phyloP scores from a whole-genome alignment of 1,284 basidiomycete species.

The Malassezia equina region DNA sequence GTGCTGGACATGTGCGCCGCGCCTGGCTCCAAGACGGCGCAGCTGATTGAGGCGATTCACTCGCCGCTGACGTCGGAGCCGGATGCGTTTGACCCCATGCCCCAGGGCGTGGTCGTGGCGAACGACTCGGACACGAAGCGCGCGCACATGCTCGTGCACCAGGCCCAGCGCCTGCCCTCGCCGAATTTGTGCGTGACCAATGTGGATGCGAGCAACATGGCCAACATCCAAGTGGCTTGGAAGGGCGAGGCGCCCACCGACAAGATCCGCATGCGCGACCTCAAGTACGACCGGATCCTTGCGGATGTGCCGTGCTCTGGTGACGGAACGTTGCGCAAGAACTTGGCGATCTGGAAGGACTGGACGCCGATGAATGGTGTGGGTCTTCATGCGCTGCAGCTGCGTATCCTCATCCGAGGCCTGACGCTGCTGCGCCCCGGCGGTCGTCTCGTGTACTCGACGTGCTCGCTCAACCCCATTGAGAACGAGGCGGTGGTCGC shows the following conservation, averaged over 20 bases:
- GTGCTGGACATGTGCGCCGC: conserved; percentile 96
- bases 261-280: conserved; percentile 47
- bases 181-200: conserved; percentile 92
- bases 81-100: conserved; percentile 39
- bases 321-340: conserved; percentile 91
- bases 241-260: conserved; percentile 21
- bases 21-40: conserved; percentile 92
- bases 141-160: conserved; percentile 92
- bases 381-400: conserved; percentile 81
- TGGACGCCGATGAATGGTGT: conserved; percentile 85
- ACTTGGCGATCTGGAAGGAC: conserved; percentile 84
- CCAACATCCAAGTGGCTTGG: conserved; percentile 36
- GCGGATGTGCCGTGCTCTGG: conserved; percentile 97
- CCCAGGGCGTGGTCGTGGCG: conserved; percentile 65
- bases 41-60: conserved; percentile 79
- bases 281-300: conserved; percentile 84
- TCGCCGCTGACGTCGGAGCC: conserved; percentile 35
- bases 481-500: conserved; percentile 96
- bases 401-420: conserved; percentile 80
- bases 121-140: conserved; percentile 89
- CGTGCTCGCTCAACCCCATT: conserved; percentile 90
- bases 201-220: conserved; percentile 82
- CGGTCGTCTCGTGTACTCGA: conserved; percentile 92
- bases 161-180: conserved; percentile 84
- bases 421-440: conserved; percentile 78